Percentiles rank a stretch among this genome's conserved stretches.
These are phyloP conservation scores for Geotrichum bryndzae DNA, from an alignment of 1,139 yeast genomes.

Conservation along the genomic window DNA sequence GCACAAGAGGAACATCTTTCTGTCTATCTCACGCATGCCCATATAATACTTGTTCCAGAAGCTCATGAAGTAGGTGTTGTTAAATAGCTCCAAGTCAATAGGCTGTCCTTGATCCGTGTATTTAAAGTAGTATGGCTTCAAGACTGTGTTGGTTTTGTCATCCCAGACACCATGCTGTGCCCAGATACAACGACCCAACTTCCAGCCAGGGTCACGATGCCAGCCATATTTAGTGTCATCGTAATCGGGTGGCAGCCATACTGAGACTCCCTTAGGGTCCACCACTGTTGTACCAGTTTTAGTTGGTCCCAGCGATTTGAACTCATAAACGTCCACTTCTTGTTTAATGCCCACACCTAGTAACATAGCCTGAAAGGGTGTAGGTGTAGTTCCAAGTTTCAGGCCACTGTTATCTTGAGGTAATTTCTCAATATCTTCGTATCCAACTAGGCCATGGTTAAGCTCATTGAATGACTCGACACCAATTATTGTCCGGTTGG, in stretches of 20 bases:
- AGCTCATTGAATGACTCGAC: conserved; percentile 89
- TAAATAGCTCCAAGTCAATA: conserved; percentile 49
- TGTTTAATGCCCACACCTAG: conserved; percentile 68
- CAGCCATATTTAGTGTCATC: conserved; percentile 64
- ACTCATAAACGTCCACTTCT: conserved; percentile 58
- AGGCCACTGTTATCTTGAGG: conserved; percentile 27
- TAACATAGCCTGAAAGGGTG: conserved; percentile 32
- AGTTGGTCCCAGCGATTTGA: conserved; percentile 62
- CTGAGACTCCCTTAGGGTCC: conserved; percentile 58
- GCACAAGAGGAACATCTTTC: conserved; percentile 49
- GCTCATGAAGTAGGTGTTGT: conserved; percentile 54
- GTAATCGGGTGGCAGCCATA: conserved; percentile 51
- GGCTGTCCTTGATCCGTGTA: conserved; percentile 33
- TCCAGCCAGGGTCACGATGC: conserved; percentile 58
- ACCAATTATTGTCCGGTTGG: conserved; percentile 51
- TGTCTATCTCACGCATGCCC: conserved; percentile 33
- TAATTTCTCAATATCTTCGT: conserved; percentile 25
- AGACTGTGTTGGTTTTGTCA: conserved; percentile 28
- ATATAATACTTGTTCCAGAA: conserved; percentile 47
- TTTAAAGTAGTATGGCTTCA: conserved; percentile 46
- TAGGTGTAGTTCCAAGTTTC: conserved; percentile 31
- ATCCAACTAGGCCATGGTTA: conserved; percentile 38
- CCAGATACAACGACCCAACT: conserved; percentile 70
- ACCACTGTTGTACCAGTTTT: conserved; percentile 29
- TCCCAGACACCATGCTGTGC: conserved; percentile 77